These are phyloP conservation scores for Sporobolomyces phaffii DNA, from an alignment of 768 basidiomycete species.

Conservation along the genomic window DNA sequence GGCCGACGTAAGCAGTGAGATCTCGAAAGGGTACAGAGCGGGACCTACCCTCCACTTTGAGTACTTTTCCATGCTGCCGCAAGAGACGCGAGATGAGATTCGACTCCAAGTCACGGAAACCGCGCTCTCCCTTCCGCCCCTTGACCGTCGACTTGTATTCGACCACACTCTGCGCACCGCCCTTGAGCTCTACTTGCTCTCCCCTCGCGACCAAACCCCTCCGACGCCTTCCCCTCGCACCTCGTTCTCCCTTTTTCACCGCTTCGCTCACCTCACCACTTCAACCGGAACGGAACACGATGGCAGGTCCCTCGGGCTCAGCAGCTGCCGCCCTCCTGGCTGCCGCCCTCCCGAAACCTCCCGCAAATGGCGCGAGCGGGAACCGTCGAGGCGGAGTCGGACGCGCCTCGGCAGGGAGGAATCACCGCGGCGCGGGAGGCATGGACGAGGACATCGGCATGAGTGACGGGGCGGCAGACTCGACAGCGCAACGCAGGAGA, in stretches of 20 bases:
- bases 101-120: not conserved
- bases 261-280: not conserved
- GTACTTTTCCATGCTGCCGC: constrained; percentile 22
- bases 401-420: constrained; percentile 3
- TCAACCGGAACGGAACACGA: not conserved
- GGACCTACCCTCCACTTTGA: constrained; percentile 22
- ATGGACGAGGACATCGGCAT: constrained; percentile 36
- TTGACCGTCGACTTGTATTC: not conserved
- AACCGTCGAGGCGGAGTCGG: not conserved
- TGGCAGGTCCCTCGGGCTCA: constrained; percentile 12
- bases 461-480: constrained; percentile 5
- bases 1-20: not conserved
- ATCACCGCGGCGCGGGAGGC: not conserved
- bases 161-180: no score
- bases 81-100: not conserved
- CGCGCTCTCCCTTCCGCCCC: not conserved
- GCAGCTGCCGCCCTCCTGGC: constrained; percentile 26
- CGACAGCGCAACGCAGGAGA: not conserved
- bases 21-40: no score
- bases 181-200: no score
- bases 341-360: constrained; percentile 12
- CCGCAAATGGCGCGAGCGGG: not conserved
- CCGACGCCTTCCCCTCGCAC: no score
- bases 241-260: not conserved
- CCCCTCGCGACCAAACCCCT: no score